A percentile compares a stretch with the other conserved stretches of the same genome.
These are phyloP conservation scores for Lumnitzera littorea DNA, from an alignment of 345 rosid genomes.

Conservation along the genomic window DNA sequence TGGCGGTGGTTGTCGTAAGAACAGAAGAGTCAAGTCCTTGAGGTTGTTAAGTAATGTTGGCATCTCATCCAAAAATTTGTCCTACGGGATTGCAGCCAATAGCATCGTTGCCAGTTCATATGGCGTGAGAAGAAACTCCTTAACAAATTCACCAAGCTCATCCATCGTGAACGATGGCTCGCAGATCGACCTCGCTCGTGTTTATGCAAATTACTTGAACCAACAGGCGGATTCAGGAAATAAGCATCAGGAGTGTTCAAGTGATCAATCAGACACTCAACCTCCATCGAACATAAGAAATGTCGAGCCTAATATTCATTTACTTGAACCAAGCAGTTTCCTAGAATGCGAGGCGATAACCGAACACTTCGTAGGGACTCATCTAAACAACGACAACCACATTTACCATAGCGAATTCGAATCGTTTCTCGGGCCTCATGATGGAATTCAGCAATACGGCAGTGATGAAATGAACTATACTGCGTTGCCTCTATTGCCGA, in stretches of 20 bases:
- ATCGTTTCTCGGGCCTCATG: constrained; percentile 20
- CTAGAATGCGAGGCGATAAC: constrained; percentile 13
- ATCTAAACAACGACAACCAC: constrained; percentile 5
- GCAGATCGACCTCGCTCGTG: constrained; percentile 47
- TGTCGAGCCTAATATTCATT: background rate
- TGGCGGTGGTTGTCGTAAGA: constrained; percentile 56
- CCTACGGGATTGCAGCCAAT: constrained; percentile 1
- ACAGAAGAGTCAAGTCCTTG: constrained; percentile 33
- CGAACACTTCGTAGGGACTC: constrained; percentile 9
- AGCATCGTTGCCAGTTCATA: constrained; percentile 1
- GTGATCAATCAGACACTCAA: background rate
- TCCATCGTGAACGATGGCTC: constrained; percentile 12
- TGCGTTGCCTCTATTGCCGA: constrained; percentile 3
- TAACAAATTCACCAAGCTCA: constrained; percentile 3
- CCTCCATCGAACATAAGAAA: constrained; percentile 1
- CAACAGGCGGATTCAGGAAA: constrained; percentile 16
- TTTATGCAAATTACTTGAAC: constrained; percentile 52
- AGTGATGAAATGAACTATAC: background rate
- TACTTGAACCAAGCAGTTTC: constrained; percentile 7
- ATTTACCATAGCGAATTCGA: constrained; percentile 1
- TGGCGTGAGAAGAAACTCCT: background rate
- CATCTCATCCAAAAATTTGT: constrained; percentile 7
- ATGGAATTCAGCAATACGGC: background rate
- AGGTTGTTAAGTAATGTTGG: constrained; percentile 13
- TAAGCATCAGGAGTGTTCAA: background rate